Base-by-base conservation (phyloP, 2,329 filamentous ascomycete genomes). In the Xylaria multiplex region DNA sequence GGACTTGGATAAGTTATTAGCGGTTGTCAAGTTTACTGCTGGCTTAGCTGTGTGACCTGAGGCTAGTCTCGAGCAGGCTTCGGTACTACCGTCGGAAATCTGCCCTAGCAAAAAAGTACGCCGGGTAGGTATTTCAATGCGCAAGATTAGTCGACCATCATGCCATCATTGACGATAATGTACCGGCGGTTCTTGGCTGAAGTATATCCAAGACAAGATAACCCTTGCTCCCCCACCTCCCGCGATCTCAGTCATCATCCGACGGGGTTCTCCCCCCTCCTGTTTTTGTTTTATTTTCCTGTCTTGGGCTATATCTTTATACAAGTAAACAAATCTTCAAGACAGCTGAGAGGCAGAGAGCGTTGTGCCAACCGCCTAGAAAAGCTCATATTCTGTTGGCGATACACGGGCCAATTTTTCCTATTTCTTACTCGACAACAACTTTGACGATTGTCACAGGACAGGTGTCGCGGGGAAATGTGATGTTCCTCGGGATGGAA, bases 401-500 rank as follows among this genome's bases (percentile, higher is more conserved):
- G 45, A 49, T 61, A 45, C 11, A 30, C 48, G 13, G 54, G 42
- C 43, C 35, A 22, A 27, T 22, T 32, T 50, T 30, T 22, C 27
- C 24, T 30, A 40, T 59, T 22, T 55, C 27, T 32, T 50, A 22
- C 52, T 43, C 9, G 49, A 19, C 37, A 35, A 46, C 30, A 59
- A n/a, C 30, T 22, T 27, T 50, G 27, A 55, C 14, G 57, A 53
- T 54, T 53, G 42, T 50, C 55, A 61, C 30, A 55, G 42, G 40
- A 58, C 27, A 22, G 42, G n/a, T 40, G 45, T 30, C 37, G 59
- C 45, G 64, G 42, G 43, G 56, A 45, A 50, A 37, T 19, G 16
- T 16, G 30, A 46, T 62, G 27, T 57, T 22, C 56, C 42, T 43
- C 61, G 35, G 57, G 42, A 32, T 45, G 35, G 37, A 53, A 62